Conservation (phyloP, 345 rosid species). For the Murraya paniculata region DNA sequence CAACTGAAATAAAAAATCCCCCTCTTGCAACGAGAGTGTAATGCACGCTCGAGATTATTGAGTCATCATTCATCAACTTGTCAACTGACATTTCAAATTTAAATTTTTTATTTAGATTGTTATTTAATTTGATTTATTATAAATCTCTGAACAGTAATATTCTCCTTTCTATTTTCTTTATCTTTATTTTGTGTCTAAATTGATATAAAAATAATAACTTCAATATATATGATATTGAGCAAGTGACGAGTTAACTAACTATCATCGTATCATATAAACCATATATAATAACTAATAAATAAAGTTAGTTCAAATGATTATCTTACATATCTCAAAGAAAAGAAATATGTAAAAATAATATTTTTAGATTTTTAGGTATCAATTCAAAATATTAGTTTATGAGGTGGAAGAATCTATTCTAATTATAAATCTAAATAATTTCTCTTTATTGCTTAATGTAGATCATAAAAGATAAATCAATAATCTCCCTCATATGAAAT, state of each 20-base stretch:
- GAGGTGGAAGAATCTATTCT: accelerated
- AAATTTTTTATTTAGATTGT: neutral
- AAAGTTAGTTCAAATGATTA: neutral
- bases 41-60: neutral
- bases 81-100: neutral
- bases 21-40: neutral
- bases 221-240: neutral
- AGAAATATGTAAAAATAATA: too few relatives aligned
- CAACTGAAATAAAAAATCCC: neutral
- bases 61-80: neutral
- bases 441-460: too few relatives aligned
- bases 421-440: too few relatives aligned
- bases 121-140: neutral
- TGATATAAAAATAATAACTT: neutral
- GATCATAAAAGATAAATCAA: too few relatives aligned
- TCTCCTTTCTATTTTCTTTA: too few relatives aligned
- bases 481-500: too few relatives aligned
- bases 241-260: neutral
- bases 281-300: neutral
- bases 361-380: too few relatives aligned
- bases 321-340: neutral
- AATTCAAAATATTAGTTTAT: too few relatives aligned
- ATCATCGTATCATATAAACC: neutral
- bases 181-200: too few relatives aligned
- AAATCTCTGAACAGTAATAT: too few relatives aligned